Percentiles rank a stretch among this genome's conserved stretches.
Evolutionary conservation across 805 yeast genomes (phyloP).

Genomic region (Ogataea corticis): DNA sequence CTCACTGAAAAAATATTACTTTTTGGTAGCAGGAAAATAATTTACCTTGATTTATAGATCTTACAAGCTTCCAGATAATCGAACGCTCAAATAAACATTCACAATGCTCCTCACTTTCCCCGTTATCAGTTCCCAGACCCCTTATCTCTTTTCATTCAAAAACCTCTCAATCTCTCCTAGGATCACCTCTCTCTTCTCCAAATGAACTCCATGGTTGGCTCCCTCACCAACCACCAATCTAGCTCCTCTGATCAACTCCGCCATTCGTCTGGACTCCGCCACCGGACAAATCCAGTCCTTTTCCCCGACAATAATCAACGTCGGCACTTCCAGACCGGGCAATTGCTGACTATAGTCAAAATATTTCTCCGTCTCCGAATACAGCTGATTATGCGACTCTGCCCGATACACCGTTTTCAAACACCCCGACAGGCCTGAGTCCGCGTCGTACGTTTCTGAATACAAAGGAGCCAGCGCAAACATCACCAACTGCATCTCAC

Average conservation of each 20-base stretch:
- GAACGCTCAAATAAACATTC: too few species aligned
- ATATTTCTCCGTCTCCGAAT: constrained; percentile 26
- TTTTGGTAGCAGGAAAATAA: too few species aligned
- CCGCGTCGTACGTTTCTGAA: constrained; percentile 24
- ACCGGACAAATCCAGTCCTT: constrained; percentile 30
- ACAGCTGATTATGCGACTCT: constrained; percentile 24
- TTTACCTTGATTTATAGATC: too few species aligned
- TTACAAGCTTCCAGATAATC: too few species aligned
- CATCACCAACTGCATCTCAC: constrained; percentile 27
- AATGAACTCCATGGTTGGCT: constrained; percentile 27
- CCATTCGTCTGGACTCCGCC: constrained; percentile 18
- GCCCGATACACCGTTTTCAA: constrained; percentile 22
- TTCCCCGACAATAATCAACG: constrained; percentile 24
- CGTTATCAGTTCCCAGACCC: too few species aligned
- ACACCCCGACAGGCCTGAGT: constrained; percentile 17
- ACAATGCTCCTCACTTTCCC: too few species aligned
- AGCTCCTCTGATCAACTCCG: constrained; percentile 17
- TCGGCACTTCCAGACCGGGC: constrained; percentile 16
- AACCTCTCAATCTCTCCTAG: constrained; percentile 10
- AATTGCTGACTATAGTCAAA: constrained; percentile 22
- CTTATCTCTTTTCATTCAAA: neutral
- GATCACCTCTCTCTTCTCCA: constrained; percentile 19
- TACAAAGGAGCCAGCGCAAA: constrained; percentile 28
- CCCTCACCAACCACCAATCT: constrained; percentile 14
- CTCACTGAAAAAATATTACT: too few species aligned